A percentile compares a stretch with the other conserved stretches of the same genome.
These are phyloP conservation scores for Haplographium delicatum DNA, from an alignment of 495 filamentous ascomycete species.

Conservation along the genomic window DNA sequence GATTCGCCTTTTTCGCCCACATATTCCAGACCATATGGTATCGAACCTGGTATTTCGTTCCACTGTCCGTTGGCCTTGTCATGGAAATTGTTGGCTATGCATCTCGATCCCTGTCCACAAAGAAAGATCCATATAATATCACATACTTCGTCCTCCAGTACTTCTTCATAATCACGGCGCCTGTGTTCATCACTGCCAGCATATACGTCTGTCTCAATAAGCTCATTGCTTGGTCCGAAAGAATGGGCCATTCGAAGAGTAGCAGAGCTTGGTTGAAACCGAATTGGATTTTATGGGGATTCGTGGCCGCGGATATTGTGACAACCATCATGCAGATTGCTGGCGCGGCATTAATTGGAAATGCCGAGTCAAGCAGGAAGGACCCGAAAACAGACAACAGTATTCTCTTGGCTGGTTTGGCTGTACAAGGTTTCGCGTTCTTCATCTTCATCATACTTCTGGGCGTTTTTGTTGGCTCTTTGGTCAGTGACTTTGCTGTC, in stretches of 20 bases:
- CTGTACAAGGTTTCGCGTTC: slow-evolving; percentile 45
- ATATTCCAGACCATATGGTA: slow-evolving; percentile 24
- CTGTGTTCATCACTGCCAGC: slow-evolving; percentile 48
- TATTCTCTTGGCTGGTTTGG: slow-evolving; percentile 45
- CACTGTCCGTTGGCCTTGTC: slow-evolving; percentile 27
- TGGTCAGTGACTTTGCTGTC: not conserved
- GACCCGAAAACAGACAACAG: slow-evolving; percentile 42
- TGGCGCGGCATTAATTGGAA: slow-evolving; percentile 44
- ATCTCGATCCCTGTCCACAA: slow-evolving; percentile 33
- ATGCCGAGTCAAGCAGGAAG: slow-evolving; percentile 32
- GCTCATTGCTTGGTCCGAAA: slow-evolving; percentile 40
- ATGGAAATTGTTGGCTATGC: slow-evolving; percentile 45
- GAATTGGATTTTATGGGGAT: slow-evolving; percentile 38
- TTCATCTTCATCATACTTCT: slow-evolving; percentile 40
- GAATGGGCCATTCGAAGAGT: slow-evolving; percentile 30
- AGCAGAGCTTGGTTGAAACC: slow-evolving; percentile 33
- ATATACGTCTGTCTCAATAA: slow-evolving; percentile 46
- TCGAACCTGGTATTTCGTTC: slow-evolving; percentile 28
- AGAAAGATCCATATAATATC: slow-evolving; percentile 42
- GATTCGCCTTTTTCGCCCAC: slow-evolving; percentile 28
- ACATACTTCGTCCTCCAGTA: slow-evolving; percentile 52
- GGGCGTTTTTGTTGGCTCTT: not conserved
- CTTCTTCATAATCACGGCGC: slow-evolving; percentile 54
- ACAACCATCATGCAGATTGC: slow-evolving; percentile 46
- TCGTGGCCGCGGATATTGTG: slow-evolving; percentile 44